Conservation (phyloP, 164 flowering plant species). For the Nelumbo lutea region DNA sequence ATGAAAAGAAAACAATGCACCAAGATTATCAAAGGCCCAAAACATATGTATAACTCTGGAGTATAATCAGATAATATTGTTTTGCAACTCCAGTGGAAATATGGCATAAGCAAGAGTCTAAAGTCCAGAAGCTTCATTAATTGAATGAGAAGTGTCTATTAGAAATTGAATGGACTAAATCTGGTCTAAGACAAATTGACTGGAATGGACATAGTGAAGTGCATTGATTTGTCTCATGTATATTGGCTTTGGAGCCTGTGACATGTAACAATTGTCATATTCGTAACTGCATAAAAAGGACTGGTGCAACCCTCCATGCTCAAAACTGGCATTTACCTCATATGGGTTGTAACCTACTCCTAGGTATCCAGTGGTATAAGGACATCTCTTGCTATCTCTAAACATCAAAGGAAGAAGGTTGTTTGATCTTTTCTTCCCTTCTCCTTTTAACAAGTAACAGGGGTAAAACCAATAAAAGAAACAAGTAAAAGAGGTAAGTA, state of each 20-base stretch:
- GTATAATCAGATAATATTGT: too few relatives aligned
- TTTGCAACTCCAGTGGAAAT: neutral
- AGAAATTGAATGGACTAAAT: neutral
- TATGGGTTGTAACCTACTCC: neutral
- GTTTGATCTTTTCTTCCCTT: neutral
- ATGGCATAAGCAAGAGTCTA: neutral
- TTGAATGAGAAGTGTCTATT: neutral
- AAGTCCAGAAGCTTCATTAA: neutral
- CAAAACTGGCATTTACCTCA: too few relatives aligned
- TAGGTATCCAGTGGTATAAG: neutral
- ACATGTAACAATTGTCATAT: neutral
- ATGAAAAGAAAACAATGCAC: too few relatives aligned
- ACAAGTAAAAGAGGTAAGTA: too few relatives aligned
- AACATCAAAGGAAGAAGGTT: neutral
- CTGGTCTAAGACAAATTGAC: neutral
- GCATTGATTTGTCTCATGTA: neutral
- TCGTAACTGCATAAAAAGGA: neutral
- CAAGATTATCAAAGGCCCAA: too few relatives aligned
- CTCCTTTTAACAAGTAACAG: neutral
- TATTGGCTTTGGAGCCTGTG: neutral
- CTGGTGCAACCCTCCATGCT: neutral
- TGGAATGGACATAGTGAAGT: neutral
- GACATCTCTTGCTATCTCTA: neutral
- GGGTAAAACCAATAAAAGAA: neutral
- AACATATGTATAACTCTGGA: too few relatives aligned